Conservation (phyloP, 495 filamentous ascomycete genomes). For the Podospora australis region DNA sequence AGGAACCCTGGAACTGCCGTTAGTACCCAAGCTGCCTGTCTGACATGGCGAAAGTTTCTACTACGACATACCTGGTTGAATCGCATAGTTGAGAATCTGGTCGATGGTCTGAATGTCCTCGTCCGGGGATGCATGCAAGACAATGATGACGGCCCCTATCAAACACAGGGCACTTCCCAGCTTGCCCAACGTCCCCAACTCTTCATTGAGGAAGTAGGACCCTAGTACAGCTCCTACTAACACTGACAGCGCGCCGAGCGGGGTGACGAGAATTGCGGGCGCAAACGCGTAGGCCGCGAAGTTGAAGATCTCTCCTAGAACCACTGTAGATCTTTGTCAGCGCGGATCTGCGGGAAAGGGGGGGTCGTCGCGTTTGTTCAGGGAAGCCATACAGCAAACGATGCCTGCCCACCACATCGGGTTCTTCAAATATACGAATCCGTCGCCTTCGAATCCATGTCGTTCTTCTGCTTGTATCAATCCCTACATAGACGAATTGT, state of each 20-base stretch:
- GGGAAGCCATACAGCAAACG: slow-evolving; percentile 60
- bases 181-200: slow-evolving; percentile 81
- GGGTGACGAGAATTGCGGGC: slow-evolving; percentile 93
- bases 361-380: not conserved
- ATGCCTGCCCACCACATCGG: slow-evolving; percentile 96
- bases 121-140: slow-evolving; percentile 93
- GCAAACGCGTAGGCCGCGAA: slow-evolving; percentile 98
- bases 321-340: slow-evolving; percentile 40
- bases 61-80: slow-evolving; percentile 67
- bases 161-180: slow-evolving; percentile 94
- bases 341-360: not conserved
- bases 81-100: slow-evolving; percentile 78
- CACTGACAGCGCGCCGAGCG: slow-evolving; percentile 85
- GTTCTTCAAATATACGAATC: slow-evolving; percentile 85
- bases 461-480: slow-evolving; percentile 81
- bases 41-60: not conserved
- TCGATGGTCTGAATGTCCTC: slow-evolving; percentile 82
- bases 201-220: slow-evolving; percentile 87
- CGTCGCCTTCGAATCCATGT: slow-evolving; percentile 95
- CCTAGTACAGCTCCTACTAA: slow-evolving; percentile 92
- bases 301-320: slow-evolving; percentile 87
- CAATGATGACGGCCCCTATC: slow-evolving; percentile 93
- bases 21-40: slow-evolving; percentile 15
- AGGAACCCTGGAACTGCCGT: slow-evolving; percentile 67
- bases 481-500: slow-evolving; percentile 49